Percentiles rank a stretch among this genome's conserved stretches.
Conservation (phyloP, 148 eudicot genomes). For the Nepenthes mirabilis region DNA sequence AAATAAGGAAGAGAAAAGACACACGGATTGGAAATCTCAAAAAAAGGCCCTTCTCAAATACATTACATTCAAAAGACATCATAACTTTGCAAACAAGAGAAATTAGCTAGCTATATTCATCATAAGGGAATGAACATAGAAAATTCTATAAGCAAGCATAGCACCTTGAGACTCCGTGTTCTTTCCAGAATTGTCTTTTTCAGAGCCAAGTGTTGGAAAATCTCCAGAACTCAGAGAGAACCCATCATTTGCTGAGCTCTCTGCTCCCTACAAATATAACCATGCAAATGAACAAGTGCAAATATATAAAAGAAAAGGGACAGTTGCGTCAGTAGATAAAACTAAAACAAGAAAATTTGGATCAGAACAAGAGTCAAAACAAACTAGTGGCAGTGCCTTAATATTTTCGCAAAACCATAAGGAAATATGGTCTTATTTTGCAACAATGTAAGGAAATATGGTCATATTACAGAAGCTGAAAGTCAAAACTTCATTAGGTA, state of each 20-base stretch:
- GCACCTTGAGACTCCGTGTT: constrained; percentile 47
- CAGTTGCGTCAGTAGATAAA: too few relatives aligned
- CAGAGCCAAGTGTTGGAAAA: constrained; percentile 91
- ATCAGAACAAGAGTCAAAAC: neutral
- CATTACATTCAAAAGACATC: neutral
- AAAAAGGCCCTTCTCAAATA: too few relatives aligned
- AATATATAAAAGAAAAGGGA: neutral
- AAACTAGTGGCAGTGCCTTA: neutral
- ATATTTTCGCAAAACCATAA: neutral
- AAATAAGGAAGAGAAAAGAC: too few relatives aligned
- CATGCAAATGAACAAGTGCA: neutral
- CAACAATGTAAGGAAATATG: neutral
- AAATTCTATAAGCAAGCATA: neutral
- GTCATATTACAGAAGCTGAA: neutral
- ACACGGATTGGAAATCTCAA: too few relatives aligned
- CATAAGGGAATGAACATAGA: constrained; percentile 4
- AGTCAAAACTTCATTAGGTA: neutral
- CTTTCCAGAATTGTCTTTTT: constrained; percentile 45
- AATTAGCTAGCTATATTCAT: neutral
- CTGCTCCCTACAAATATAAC: constrained; percentile 38
- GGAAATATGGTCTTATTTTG: neutral
- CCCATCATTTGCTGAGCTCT: constrained; percentile 31
- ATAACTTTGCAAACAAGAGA: neutral
- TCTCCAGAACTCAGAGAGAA: constrained; percentile 87
- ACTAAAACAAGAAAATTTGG: neutral